A percentile compares a stretch with the other conserved stretches of the same genome.
phyloP scores from a whole-genome alignment of 1,139 yeast genomes.

The Dujonia santamariae region DNA sequence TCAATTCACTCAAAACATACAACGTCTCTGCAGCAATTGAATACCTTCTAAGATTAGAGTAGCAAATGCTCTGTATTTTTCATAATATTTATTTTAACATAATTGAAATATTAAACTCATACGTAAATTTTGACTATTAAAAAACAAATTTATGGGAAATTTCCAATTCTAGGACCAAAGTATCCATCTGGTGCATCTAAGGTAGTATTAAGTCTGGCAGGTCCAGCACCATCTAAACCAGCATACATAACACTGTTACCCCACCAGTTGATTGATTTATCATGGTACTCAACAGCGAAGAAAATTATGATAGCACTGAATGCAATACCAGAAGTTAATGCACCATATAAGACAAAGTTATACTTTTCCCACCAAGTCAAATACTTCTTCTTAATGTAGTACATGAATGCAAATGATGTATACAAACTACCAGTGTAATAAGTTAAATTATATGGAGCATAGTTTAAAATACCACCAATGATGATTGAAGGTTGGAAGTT shows the following conservation, averaged over 20 bases:
- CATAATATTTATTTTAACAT: too few species aligned
- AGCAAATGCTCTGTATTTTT: too few species aligned
- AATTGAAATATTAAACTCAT: too few species aligned
- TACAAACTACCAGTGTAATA: constrained; percentile 45
- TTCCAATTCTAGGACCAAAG: constrained; percentile 42
- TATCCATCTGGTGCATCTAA: constrained; percentile 35
- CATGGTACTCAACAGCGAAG: constrained; percentile 43
- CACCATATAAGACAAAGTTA: constrained; percentile 51
- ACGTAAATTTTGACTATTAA: too few species aligned
- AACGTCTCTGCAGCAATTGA: too few species aligned
- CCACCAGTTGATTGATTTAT: constrained; percentile 44
- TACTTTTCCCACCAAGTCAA: constrained; percentile 58
- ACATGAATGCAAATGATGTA: constrained; percentile 43
- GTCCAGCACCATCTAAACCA: constrained; percentile 40
- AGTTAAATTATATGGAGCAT: constrained; percentile 50
- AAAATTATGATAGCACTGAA: constrained; percentile 14
- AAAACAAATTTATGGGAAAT: constrained; percentile 18
- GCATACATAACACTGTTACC: constrained; percentile 40
- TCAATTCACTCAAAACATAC: too few species aligned
- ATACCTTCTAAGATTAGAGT: too few species aligned
- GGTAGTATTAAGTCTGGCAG: constrained; percentile 6
- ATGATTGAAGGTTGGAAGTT: constrained; percentile 44
- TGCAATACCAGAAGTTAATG: constrained; percentile 25
- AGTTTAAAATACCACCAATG: constrained; percentile 34
- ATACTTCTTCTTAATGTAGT: constrained; percentile 41